Base-by-base conservation (phyloP, 208 protist genomes). In the Trypanosoma vivax region DNA sequence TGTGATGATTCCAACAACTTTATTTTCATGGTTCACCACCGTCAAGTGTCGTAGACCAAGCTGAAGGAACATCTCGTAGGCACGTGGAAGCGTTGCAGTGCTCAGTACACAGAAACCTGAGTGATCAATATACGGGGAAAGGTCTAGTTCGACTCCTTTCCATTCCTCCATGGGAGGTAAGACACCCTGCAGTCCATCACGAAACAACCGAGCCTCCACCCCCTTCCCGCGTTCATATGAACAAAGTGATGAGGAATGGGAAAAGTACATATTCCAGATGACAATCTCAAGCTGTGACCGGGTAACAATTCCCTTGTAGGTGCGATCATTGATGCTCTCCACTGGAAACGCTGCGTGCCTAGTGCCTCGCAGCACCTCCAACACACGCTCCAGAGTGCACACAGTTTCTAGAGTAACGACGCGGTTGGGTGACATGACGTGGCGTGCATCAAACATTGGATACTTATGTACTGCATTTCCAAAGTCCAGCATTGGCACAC, bases 281-380 rank as follows among this genome's bases (percentile, higher is more conserved):
- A 78, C 34, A 28, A 83, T 42, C 46, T 69, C 56, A 25, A 83
- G 47, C 55, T 77, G 70, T 18, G 52, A 48, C 4, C 75, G 55
- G 5, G 61, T 52, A 50, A 78, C 60, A 27, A 75, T 62, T 24
- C 75, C 75, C 33, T 83, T 83, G 55, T 73, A 83, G 19, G 62
- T 73, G 23, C 61, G 29, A 49, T 78, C 66, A 39, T 60, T 57
- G 13, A 68, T 54, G 21, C 67, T 76, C 43, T 76, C 59, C 33
- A 83, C 65, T n/a, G 75, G 75, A 37, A 83, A 83, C 19, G 53
- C 75, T 58, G 77, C 58, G 50, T 83, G 75, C 14, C 45, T 38
- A 0, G 70, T 76, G 30, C 18, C 55, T 10, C 24, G 45, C 40
- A 83, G 46, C 23, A 69, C 65, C 1, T 53, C 38, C 29, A 53